Conservation (phyloP, 139 green algal species). For the Coccomyxa sp. region DNA sequence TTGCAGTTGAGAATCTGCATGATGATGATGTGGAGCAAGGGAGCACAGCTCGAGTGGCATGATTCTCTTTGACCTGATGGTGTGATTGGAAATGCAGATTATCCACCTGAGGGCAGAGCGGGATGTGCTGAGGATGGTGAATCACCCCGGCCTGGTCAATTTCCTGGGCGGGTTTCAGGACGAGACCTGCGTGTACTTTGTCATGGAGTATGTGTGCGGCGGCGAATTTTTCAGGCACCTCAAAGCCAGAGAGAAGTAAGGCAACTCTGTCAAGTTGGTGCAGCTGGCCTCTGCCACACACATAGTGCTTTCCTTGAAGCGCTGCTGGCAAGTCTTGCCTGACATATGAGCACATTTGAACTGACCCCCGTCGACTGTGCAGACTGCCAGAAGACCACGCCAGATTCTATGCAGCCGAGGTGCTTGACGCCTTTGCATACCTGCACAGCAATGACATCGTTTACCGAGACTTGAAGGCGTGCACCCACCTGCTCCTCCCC, state of each 20-base stretch:
- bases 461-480: slow-evolving; percentile 72
- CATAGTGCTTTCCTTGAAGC: too few species aligned
- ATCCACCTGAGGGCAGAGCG: slow-evolving; percentile 69
- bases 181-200: slow-evolving; percentile 62
- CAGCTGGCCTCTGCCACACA: background rate
- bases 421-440: slow-evolving; percentile 59
- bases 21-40: too few species aligned
- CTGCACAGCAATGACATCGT: slow-evolving; percentile 54
- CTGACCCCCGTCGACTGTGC: too few species aligned
- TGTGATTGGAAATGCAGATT: slow-evolving; percentile 34
- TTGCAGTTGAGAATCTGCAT: too few species aligned
- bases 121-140: slow-evolving; percentile 43
- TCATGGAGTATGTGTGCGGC: slow-evolving; percentile 76
- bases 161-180: slow-evolving; percentile 69
- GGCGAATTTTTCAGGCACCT: slow-evolving; percentile 74
- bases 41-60: too few species aligned
- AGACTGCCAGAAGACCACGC: slow-evolving; percentile 41
- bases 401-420: slow-evolving; percentile 68
- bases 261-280: background rate
- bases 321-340: too few species aligned
- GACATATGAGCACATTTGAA: too few species aligned
- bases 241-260: slow-evolving; percentile 8
- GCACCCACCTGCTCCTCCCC: background rate
- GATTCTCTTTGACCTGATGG: too few species aligned
- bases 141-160: slow-evolving; percentile 65